These are phyloP conservation scores for Talaromyces amestolkiae DNA, from an alignment of 2,329 filamentous ascomycete genomes.

Conservation along the genomic window DNA sequence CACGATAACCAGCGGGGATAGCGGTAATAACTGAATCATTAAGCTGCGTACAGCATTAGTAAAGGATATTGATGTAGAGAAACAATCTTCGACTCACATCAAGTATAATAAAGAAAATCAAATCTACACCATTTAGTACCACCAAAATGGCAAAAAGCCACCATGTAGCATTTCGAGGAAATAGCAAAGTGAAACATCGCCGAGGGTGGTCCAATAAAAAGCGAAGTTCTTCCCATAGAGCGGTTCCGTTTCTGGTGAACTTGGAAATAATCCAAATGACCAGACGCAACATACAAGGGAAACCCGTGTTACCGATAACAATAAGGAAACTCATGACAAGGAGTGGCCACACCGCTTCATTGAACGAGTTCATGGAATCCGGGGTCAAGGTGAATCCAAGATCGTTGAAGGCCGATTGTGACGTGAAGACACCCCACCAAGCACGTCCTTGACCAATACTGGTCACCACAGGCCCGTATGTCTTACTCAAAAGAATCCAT, in stretches of 20 bases:
- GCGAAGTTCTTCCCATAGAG: conserved; percentile 81
- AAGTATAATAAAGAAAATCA: conserved; percentile 88
- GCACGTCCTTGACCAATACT: conserved; percentile 60
- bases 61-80: not conserved
- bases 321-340: conserved; percentile 81
- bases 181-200: conserved; percentile 92
- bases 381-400: conserved; percentile 90
- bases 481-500: conserved; percentile 68
- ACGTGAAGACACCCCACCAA: conserved; percentile 92
- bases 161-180: conserved; percentile 88
- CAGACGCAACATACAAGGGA: conserved; percentile 90
- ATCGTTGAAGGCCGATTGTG: conserved; percentile 88
- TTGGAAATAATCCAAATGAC: conserved; percentile 81
- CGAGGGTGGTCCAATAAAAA: conserved; percentile 93
- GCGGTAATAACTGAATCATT: conserved; percentile 66
- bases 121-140: conserved; percentile 75
- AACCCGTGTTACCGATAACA: conserved; percentile 91
- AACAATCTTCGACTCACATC: conserved; percentile 60
- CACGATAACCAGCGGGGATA: conserved; percentile 69
- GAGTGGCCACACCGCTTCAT: conserved; percentile 70
- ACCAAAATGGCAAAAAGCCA: conserved; percentile 89
- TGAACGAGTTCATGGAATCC: conserved; percentile 90
- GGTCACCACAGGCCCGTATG: conserved; percentile 66
- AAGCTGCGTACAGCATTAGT: conserved; percentile 52
- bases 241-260: conserved; percentile 62